A percentile compares a stretch with the other conserved stretches of the same genome.
phyloP scores from a whole-genome alignment of 1,139 yeast genomes.

The Suhomyces yuchorum region DNA sequence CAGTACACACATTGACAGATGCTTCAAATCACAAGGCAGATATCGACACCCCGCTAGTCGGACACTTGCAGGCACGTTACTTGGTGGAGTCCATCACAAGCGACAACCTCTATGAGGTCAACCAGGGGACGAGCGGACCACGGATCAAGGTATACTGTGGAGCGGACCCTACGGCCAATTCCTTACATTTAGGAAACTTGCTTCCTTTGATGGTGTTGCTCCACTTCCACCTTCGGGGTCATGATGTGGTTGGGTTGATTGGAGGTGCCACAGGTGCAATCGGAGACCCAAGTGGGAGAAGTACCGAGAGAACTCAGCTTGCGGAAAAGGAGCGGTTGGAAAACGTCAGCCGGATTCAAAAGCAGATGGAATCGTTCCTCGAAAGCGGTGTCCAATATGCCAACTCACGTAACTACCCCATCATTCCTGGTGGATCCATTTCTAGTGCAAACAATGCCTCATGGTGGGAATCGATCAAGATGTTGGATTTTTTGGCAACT shows the following conservation, averaged over 20 bases:
- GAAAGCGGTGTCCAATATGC: conserved; percentile 65
- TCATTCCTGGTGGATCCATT: conserved; percentile 39
- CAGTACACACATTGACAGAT: conserved; percentile 31
- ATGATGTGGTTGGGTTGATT: conserved; percentile 74
- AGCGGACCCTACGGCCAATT: conserved; percentile 92
- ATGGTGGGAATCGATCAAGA: conserved; percentile 83
- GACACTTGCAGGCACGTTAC: conserved; percentile 48
- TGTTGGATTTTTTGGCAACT: conserved; percentile 74
- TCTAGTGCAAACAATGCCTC: conserved; percentile 61
- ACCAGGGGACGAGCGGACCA: conserved; percentile 32
- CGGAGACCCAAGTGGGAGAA: conserved; percentile 96
- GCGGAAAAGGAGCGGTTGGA: conserved; percentile 49
- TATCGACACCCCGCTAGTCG: conserved; percentile 40
- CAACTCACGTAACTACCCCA: conserved; percentile 51
- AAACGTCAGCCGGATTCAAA: conserved; percentile 62
- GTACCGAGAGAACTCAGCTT: conserved; percentile 68
- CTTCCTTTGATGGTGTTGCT: conserved; percentile 82
- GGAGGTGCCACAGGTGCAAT: conserved; percentile 99
- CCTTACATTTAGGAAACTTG: conserved; percentile 88
- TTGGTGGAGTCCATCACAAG: conserved; percentile 51
- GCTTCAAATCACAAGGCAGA: conserved; percentile 33
- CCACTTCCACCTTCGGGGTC: conserved; percentile 85
- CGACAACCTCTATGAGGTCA: conserved; percentile 46
- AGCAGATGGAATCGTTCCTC: conserved; percentile 65
- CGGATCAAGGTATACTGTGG: conserved; percentile 79